Base-by-base conservation (phyloP, 2,329 filamentous ascomycete genomes). In the Xylariales sp. region DNA sequence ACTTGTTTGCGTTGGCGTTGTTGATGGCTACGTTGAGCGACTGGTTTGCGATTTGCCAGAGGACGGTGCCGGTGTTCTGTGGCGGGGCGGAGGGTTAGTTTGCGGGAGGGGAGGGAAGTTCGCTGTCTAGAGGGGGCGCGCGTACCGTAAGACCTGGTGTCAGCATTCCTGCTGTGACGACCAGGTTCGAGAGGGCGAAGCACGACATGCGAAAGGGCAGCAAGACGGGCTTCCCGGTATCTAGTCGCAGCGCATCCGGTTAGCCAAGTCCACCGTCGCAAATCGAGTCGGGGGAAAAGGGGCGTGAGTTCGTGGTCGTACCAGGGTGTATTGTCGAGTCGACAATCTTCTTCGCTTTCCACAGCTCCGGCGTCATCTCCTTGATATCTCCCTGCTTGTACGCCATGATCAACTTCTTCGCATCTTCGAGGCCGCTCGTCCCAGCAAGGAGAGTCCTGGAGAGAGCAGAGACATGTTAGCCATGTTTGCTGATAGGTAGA, bases 11-110 rank as follows among this genome's bases (percentile, higher is more conserved):
- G 80, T 99, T 99, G 78, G 95, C 93, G 79, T 90, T 94, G 86
- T 99, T 99, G 86, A 99, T 95, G 73, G 93, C 95, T 34, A 99
- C 96, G 80, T 99, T 99, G 75, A 99, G 90, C 12, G 94, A 97
- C 83, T 99, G 96, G 82, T 99, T 99, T 73, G 92, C 89, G 66
- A 97, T 89, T 82, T 99, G 96, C 96, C 96, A 99, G 72, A 91
- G 90, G 45, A 98, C 85, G 5, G 93, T 97, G 60, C 95, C 96
- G 49, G 87, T 87, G 52, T 91, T 97, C 86, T 92, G 72, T 34
- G 59, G 59, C 28, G 45, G 45, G 55, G 67, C 50, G 53, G 43
- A 32, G n/a, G 53, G 68, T 73, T 65, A 69, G 65, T 36, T 62
- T 45, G 18, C 50, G 30, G 23, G 2, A 23, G 23, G 23, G 23